Evolutionary conservation across 108 stramenopile genomes (phyloP), one percentile per base, ranked within the genome.

Genomic region (Cyclotella kingstonii): DNA sequence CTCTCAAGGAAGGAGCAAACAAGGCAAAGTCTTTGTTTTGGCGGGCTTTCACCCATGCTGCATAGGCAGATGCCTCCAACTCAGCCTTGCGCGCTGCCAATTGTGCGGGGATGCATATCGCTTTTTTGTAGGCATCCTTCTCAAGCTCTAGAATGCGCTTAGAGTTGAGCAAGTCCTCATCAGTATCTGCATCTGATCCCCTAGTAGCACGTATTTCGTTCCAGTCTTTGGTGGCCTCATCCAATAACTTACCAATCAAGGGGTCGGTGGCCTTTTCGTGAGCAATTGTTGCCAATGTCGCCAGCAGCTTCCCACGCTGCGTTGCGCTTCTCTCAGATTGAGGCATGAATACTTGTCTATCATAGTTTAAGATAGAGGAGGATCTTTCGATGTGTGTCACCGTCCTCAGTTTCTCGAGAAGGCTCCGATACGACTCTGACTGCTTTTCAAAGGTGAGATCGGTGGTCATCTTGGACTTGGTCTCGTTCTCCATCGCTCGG

Each of bases 11-110:
- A 0, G 78, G 60, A 8, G 52, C 72, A 57, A 87, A 92, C n/a
- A 50, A 45, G 6, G 56, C 42, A 68, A 80, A 92, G 55, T 92
- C 87, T 3, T 78, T 63, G 9, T 62, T 47, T 23, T 61, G 35
- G 23, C 83, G 81, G 1, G 90, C 87, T 55, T 84, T 76, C 11
- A 83, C 84, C 90, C 90, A 92, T 5, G 80, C 77, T 14, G 66
- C 22, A 53, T 89, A 77, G 26, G 87, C 83, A 4, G 68, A 54
- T 15, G 83, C 58, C 27, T 70, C 65, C 29, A 92, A 51, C 25
- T 42, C 55, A 8, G 90, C 90, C 62, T 83, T 66, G 38, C 79
- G 54, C 18, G 79, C 59, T 15, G 81, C 86, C 59, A 92, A 63
- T 57, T 55, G 77, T 2, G 67, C 23, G 9, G 87, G 83, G 34